A percentile compares a stretch with the other conserved stretches of the same genome.
Conservation (phyloP, 306 rosid genomes). For the Purshia tridentata region DNA sequence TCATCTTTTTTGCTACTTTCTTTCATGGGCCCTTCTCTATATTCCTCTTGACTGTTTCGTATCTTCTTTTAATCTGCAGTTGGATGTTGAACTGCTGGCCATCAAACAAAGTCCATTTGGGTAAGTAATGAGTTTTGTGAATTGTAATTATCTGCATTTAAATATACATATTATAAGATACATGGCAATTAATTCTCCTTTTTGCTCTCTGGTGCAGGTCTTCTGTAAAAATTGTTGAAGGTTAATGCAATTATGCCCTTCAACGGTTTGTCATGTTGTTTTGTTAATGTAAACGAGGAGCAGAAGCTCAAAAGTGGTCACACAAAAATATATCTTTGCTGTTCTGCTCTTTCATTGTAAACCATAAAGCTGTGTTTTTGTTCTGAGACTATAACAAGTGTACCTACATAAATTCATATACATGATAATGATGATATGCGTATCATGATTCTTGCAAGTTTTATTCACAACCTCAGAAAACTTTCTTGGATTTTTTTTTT, state of each 20-base stretch:
- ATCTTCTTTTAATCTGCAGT: constrained; percentile 43
- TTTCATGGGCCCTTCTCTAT: constrained; percentile 8
- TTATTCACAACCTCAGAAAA: neutral
- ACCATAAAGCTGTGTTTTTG: constrained; percentile 9
- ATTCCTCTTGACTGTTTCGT: constrained; percentile 29
- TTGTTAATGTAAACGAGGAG: neutral
- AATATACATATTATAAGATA: neutral
- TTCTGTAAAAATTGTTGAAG: constrained; percentile 81
- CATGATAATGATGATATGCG: neutral
- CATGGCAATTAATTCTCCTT: constrained; percentile 23
- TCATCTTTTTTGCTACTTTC: constrained; percentile 8
- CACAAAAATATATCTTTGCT: constrained; percentile 12
- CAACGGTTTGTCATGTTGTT: constrained; percentile 2
- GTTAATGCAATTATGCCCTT: constrained; percentile 39
- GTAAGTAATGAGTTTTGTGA: constrained; percentile 42
- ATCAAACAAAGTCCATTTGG: constrained; percentile 95
- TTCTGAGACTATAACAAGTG: constrained; percentile 5
- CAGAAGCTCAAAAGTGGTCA: neutral
- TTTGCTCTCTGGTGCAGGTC: constrained; percentile 52
- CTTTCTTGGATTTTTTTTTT: neutral
- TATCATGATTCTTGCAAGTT: neutral
- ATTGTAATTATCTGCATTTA: neutral
- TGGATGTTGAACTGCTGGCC: constrained; percentile 82
- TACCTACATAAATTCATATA: neutral
- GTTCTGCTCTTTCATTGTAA: constrained; percentile 14